Base-by-base conservation (phyloP, 805 yeast genomes). In the Starmerella apis region DNA sequence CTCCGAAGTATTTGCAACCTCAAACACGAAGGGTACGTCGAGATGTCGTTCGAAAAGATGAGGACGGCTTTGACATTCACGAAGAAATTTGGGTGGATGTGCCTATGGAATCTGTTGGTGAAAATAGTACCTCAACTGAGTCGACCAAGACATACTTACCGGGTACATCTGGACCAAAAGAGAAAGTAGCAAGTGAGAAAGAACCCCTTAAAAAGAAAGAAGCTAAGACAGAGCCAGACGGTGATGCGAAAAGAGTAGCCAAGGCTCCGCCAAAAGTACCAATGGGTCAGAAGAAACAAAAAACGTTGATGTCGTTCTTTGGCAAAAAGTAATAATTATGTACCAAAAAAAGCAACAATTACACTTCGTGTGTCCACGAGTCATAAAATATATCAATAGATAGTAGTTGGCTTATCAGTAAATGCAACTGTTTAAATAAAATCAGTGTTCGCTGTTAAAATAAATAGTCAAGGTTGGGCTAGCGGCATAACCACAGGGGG, bases 51-150 rank as follows among this genome's bases (percentile, higher is more conserved):
- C 38, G 43, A 6, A 20, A 48, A 16, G 51, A 43, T 24, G 52
- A 37, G 9, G 52, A 49, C 8, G 52, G 52, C 7, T 45, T 45
- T 22, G 48, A 45, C 27, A 35, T 39, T 10, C 42, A 36, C 10
- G 25, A 45, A 19, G 30, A 24, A n/a, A 32, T 45, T 4, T 45
- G 39, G 39, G 52, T 33, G 8, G 52, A 49, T n/a, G 43, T 18
- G n/a, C 44, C 49, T 4, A 4, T 38, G 8, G 44, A 23, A 14
- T 22, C 42, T 20, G 22, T 14, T 38, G n/a, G n/a, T n/a, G n/a
- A n/a, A n/a, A n/a, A n/a, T n/a, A n/a, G n/a, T n/a, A n/a, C n/a
- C n/a, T n/a, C n/a, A n/a, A n/a, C n/a, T n/a, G n/a, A n/a, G n/a
- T n/a, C n/a, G n/a, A n/a, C n/a, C n/a, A n/a, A n/a, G n/a, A n/a